phyloP scores from a whole-genome alignment of 768 basidiomycete genomes.

The Tricholoma flavovirens region DNA sequence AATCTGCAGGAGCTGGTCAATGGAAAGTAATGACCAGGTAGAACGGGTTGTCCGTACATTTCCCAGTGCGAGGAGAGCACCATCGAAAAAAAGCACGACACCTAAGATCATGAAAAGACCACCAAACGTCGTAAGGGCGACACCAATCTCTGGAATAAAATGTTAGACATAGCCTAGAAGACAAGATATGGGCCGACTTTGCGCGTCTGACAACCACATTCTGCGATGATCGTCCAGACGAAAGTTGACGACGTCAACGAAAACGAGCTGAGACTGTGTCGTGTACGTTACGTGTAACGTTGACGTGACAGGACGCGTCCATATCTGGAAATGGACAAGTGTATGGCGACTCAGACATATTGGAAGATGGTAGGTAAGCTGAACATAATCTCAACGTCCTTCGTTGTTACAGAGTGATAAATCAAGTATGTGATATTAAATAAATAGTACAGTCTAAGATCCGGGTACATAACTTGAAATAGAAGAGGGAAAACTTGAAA shows the following conservation, averaged over 20 bases:
- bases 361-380: no score
- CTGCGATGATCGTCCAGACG: conserved; percentile 8
- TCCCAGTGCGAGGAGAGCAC: conserved; percentile 91
- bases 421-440: not conserved
- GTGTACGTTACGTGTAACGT: conserved; percentile 6
- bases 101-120: conserved; percentile 95
- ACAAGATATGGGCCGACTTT: conserved; percentile 37
- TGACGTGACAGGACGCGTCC: conserved; percentile 15
- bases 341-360: no score
- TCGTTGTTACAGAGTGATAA: not conserved
- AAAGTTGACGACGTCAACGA: conserved; percentile 1
- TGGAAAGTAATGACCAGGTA: not conserved
- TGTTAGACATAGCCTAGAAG: not conserved
- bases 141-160: conserved; percentile 74
- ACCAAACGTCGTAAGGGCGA: conserved; percentile 94
- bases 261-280: not conserved
- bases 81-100: conserved; percentile 95
- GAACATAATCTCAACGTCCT: not conserved
- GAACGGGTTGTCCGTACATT: conserved; percentile 52
- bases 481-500: not conserved
- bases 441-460: not conserved
- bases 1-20: conserved; percentile 46
- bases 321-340: not conserved
- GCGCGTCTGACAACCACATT: conserved; percentile 66
- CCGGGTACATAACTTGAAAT: not conserved